Evolutionary conservation across 208 protist genomes (phyloP).

Genomic region (Acanthamoeba castellanii): DNA sequence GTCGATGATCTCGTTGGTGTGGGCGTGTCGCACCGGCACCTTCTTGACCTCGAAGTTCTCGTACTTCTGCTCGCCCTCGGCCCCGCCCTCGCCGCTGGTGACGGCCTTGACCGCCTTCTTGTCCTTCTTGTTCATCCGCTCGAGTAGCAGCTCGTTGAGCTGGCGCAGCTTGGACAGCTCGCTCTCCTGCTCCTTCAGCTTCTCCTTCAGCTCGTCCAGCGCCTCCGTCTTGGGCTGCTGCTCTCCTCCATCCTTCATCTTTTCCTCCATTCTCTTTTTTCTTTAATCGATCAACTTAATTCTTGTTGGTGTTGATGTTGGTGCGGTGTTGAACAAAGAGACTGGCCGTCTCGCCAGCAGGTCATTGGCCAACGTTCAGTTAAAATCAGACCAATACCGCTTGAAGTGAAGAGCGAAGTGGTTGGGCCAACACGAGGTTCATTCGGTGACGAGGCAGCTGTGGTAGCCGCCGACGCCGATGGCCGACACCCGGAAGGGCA

Average conservation of each 20-base stretch:
- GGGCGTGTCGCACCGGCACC: neutral
- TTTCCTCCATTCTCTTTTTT: too few species aligned
- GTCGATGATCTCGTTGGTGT: constrained; percentile 5
- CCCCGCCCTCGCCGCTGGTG: neutral
- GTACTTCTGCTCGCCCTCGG: constrained; percentile 5
- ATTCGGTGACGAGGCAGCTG: neutral
- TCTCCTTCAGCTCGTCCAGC: neutral
- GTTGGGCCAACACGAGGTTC: too few species aligned
- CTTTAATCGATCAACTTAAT: too few species aligned
- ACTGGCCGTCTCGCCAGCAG: too few species aligned
- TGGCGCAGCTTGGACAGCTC: constrained; percentile 18
- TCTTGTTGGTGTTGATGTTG: neutral
- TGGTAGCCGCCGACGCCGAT: constrained; percentile 29
- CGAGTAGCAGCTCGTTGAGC: constrained; percentile 20
- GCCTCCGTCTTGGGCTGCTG: neutral
- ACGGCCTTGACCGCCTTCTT: neutral
- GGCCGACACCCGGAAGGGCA: neutral
- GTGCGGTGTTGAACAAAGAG: too few species aligned
- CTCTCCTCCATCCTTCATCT: too few species aligned
- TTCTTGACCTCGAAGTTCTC: constrained; percentile 10
- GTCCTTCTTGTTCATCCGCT: constrained; percentile 35
- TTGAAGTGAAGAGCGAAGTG: too few species aligned
- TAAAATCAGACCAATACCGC: too few species aligned
- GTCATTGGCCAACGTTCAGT: too few species aligned
- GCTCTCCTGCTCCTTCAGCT: neutral